phyloP scores from a whole-genome alignment of 2,329 filamentous ascomycete species.

The Arthrobotrys conoides region DNA sequence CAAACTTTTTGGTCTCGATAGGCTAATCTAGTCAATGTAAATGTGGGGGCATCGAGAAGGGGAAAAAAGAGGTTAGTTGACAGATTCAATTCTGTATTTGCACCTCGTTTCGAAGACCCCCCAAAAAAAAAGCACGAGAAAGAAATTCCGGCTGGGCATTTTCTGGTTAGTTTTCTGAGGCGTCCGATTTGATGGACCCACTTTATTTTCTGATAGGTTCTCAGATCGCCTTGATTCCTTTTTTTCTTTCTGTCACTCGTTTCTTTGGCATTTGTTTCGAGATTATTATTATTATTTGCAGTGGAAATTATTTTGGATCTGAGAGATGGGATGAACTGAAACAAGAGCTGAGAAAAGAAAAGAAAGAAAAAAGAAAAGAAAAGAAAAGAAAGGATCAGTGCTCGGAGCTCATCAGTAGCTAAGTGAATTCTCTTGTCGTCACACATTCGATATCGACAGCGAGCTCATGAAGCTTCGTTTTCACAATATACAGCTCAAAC shows the following conservation, averaged over 20 bases:
- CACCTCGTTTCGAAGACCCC: conserved; percentile 20
- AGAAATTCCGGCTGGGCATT: conserved; percentile 29
- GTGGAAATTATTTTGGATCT: conserved; percentile 15
- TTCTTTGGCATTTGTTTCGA: conserved; percentile 12
- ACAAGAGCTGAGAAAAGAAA: conserved; percentile 8
- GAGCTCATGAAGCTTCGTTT: conserved; percentile 1
- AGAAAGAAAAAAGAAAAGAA: background rate
- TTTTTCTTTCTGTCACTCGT: background rate
- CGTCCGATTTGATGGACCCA: conserved; percentile 4
- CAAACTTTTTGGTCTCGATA: conserved; percentile 24
- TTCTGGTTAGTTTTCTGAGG: conserved; percentile 3
- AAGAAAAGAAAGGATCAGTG: background rate
- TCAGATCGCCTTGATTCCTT: conserved; percentile 23
- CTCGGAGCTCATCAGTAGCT: background rate
- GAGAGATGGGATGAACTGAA: conserved; percentile 30
- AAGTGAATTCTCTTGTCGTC: background rate
- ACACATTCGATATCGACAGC: background rate
- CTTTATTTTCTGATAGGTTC: conserved; percentile 17
- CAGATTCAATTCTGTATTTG: background rate
- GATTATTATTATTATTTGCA: conserved; percentile 1
- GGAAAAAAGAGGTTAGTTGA: background rate
- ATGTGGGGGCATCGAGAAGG: background rate
- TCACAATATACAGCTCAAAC: background rate
- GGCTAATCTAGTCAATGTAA: conserved; percentile 20
- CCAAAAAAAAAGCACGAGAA: too few species aligned